Conservation (phyloP, 2,329 filamentous ascomycete genomes). For the Colletotrichum lindemuthianum region DNA sequence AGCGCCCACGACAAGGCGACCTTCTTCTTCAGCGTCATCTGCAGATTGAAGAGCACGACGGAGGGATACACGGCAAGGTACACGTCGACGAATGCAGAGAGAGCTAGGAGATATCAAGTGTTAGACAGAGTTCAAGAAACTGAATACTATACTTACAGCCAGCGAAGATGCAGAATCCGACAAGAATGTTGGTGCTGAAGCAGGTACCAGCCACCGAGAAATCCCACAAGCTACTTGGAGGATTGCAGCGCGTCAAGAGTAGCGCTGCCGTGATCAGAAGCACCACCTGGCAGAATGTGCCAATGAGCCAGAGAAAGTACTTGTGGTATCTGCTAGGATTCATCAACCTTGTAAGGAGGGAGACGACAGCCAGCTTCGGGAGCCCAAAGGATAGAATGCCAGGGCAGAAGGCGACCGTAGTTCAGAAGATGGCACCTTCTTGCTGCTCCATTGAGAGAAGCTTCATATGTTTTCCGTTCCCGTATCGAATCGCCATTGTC, state of each 20-base stretch:
- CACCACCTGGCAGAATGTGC: constrained; percentile 30
- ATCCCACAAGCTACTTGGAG: constrained; percentile 39
- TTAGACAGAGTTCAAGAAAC: background rate
- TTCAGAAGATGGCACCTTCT: constrained; percentile 36
- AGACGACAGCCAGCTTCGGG: constrained; percentile 43
- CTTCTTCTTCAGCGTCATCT: constrained; percentile 40
- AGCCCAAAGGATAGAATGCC: constrained; percentile 42
- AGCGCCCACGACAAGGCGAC: constrained; percentile 40
- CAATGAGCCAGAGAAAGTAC: constrained; percentile 40
- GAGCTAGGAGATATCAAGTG: constrained; percentile 21
- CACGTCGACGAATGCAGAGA: constrained; percentile 40
- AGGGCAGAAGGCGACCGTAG: constrained; percentile 40
- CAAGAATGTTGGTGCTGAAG: background rate
- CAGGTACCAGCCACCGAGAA: constrained; percentile 6
- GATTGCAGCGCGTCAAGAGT: constrained; percentile 39
- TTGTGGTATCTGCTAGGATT: constrained; percentile 38
- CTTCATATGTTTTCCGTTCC: constrained; percentile 39
- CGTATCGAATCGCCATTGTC: constrained; percentile 36
- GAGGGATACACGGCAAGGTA: constrained; percentile 41
- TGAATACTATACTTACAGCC: background rate
- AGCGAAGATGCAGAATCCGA: background rate
- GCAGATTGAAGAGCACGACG: constrained; percentile 37
- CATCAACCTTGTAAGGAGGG: constrained; percentile 41
- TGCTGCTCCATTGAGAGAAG: constrained; percentile 32
- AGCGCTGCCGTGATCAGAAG: constrained; percentile 38